Percentiles rank a stretch among this genome's conserved stretches.
These are phyloP conservation scores for Smallanthus sonchifolius DNA, from an alignment of 129 eudicot genomes.

Conservation along the genomic window DNA sequence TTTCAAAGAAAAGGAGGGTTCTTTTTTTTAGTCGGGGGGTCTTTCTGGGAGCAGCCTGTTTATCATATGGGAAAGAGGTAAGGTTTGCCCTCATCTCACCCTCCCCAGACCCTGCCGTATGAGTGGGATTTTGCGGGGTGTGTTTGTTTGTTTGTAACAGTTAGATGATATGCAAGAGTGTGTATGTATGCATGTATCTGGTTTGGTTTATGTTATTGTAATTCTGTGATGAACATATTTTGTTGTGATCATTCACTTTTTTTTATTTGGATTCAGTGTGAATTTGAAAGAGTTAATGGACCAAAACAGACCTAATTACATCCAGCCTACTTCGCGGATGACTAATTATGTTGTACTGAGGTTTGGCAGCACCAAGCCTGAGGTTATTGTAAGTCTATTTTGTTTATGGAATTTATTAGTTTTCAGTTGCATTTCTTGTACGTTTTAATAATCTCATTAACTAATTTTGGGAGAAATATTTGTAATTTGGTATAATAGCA, in stretches of 20 bases:
- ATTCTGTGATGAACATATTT: not conserved
- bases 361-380: conserved; percentile 62
- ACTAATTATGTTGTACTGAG: conserved; percentile 82
- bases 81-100: too few relatives aligned
- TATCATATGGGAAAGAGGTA: too few relatives aligned
- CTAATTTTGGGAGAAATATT: not conserved
- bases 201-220: not conserved
- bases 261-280: conserved; percentile 55
- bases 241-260: not conserved
- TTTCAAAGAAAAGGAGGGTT: too few relatives aligned
- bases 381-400: conserved; percentile 44
- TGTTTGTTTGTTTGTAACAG: not conserved
- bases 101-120: too few relatives aligned
- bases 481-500: not conserved
- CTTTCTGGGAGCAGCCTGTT: too few relatives aligned
- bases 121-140: too few relatives aligned
- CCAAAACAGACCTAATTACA: conserved; percentile 67
- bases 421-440: not conserved
- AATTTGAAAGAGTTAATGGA: conserved; percentile 82
- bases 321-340: conserved; percentile 91
- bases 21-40: too few relatives aligned
- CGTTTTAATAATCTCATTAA: not conserved
- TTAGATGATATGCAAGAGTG: conserved; percentile 1
- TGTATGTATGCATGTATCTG: not conserved
- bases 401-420: not conserved